These are phyloP conservation scores for Monosporozyma servazzii DNA, from an alignment of 805 yeast genomes.

Conservation along the genomic window DNA sequence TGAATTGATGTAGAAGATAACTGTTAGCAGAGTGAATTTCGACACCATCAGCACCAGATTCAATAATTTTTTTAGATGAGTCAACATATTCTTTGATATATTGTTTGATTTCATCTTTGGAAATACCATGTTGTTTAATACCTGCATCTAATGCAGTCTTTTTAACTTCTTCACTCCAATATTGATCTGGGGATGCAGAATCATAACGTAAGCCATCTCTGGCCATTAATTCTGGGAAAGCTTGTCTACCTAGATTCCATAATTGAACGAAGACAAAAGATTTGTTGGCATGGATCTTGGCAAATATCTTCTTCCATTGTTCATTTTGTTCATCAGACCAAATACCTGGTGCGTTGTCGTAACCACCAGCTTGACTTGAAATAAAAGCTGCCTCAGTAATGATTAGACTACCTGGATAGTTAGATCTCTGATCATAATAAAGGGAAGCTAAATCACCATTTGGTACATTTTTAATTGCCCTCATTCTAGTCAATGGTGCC, in stretches of 20 bases:
- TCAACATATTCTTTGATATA: too few relatives aligned
- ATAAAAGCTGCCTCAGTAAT: conserved; percentile 49
- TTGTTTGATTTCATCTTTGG: conserved; percentile 32
- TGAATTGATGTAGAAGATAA: too few relatives aligned
- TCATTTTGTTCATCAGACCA: conserved; percentile 37
- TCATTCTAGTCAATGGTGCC: conserved; percentile 36
- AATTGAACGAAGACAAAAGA: conserved; percentile 41
- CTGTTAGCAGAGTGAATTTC: too few relatives aligned
- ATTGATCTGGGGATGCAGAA: conserved; percentile 33
- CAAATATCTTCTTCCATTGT: conserved; percentile 42
- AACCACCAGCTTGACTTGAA: conserved; percentile 34
- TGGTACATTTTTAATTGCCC: conserved; percentile 33
- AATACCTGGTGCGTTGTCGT: conserved; percentile 40
- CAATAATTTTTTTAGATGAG: too few relatives aligned
- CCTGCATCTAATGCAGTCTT: conserved; percentile 28
- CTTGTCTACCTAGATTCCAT: conserved; percentile 41
- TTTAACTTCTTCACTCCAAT: conserved; percentile 28
- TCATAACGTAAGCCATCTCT: conserved; percentile 31
- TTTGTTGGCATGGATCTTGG: conserved; percentile 41
- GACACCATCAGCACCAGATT: too few relatives aligned
- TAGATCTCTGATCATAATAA: conserved; percentile 47
- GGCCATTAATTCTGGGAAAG: conserved; percentile 31
- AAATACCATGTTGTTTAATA: conserved; percentile 26
- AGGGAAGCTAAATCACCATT: conserved; percentile 34
- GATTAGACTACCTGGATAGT: conserved; percentile 44